Percentiles rank a stretch among this genome's conserved stretches.
These are phyloP conservation scores for Casuarina equisetifolia DNA, from an alignment of 306 rosid genomes.

Conservation along the genomic window DNA sequence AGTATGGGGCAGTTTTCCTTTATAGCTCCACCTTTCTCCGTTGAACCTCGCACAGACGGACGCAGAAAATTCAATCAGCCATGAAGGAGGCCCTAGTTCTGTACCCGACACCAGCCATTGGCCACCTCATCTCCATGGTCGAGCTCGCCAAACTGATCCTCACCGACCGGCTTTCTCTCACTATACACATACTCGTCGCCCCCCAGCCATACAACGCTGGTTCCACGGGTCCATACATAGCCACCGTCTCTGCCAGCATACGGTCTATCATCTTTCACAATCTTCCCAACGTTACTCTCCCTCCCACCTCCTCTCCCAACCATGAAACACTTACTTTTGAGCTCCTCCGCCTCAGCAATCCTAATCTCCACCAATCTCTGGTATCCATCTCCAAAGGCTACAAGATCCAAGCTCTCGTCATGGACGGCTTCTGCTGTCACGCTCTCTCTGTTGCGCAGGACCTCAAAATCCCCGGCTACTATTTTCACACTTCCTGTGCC, in stretches of 20 bases:
- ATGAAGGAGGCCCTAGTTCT: constrained; percentile 40
- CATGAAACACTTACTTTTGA: constrained; percentile 33
- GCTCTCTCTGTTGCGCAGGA: constrained; percentile 17
- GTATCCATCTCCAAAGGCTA: constrained; percentile 13
- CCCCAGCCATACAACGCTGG: constrained; percentile 34
- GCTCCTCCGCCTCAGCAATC: constrained; percentile 28
- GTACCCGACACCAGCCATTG: constrained; percentile 38
- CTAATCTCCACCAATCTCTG: constrained; percentile 21
- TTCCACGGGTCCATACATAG: constrained; percentile 31
- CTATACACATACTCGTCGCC: constrained; percentile 40
- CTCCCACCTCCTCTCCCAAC: constrained; percentile 22
- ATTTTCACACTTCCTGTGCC: constrained; percentile 40
- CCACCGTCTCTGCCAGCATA: constrained; percentile 28
- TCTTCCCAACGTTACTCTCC: constrained; percentile 27
- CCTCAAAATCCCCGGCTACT: constrained; percentile 37
- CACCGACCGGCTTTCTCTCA: constrained; percentile 32
- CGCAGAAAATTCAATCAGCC: neutral
- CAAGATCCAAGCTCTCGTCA: constrained; percentile 35
- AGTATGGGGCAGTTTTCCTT: no score
- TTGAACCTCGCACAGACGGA: neutral
- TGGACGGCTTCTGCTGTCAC: constrained; percentile 40
- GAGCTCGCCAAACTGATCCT: constrained; percentile 42
- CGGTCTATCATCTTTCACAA: constrained; percentile 39
- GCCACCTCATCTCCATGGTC: constrained; percentile 42
- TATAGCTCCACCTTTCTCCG: no score